These are phyloP conservation scores for Saccharomyces hybrid DNA, from an alignment of 1,139 yeast species.

Conservation along the genomic window DNA sequence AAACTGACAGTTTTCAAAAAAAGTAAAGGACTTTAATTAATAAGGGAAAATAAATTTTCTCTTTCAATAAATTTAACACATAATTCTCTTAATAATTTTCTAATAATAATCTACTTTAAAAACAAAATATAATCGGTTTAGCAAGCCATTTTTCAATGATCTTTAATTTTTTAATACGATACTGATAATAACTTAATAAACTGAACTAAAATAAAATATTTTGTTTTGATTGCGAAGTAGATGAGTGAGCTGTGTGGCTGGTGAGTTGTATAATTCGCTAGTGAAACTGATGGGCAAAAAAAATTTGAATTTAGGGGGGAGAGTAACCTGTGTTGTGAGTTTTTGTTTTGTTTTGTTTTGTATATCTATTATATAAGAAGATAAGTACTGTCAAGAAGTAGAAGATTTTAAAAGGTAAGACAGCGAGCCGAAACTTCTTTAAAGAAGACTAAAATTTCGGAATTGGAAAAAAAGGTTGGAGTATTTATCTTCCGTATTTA, in stretches of 20 bases:
- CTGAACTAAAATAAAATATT: slow-evolving; percentile 5
- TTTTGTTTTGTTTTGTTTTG: not conserved
- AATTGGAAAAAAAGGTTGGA: not conserved
- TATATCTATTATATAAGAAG: not conserved
- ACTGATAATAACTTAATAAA: slow-evolving; percentile 5
- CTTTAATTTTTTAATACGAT: not conserved
- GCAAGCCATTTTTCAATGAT: slow-evolving; percentile 17
- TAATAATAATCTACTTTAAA: slow-evolving; percentile 9
- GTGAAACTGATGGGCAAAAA: not conserved
- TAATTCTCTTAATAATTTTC: slow-evolving; percentile 7
- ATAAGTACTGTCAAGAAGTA: not conserved
- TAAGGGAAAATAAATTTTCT: slow-evolving; percentile 3
- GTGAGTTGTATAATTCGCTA: not conserved
- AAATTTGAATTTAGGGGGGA: not conserved
- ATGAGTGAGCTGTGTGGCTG: slow-evolving; percentile 3
- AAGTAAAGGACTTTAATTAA: not conserved
- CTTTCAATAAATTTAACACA: slow-evolving; percentile 1
- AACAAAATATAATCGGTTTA: slow-evolving; percentile 12
- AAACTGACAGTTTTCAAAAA: not conserved
- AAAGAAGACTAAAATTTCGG: not conserved
- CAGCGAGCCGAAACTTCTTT: not conserved
- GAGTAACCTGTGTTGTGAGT: not conserved
- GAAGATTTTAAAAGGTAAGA: not conserved
- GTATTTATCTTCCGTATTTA: not conserved
- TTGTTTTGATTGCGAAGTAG: slow-evolving; percentile 13